Conservation (phyloP, 2,329 filamentous ascomycete genomes). For the Alternaria solani region DNA sequence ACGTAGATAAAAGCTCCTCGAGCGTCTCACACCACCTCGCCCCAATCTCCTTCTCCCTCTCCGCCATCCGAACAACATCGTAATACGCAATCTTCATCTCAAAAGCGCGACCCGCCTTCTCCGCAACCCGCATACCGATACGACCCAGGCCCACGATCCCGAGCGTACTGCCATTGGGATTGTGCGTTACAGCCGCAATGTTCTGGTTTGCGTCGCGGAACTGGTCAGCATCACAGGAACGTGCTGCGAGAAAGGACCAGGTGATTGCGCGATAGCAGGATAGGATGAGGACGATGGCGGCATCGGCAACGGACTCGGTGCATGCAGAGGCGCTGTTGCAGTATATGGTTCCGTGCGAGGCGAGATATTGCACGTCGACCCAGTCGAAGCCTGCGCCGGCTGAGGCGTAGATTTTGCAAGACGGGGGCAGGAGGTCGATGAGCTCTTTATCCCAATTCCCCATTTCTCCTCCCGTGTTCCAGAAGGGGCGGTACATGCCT, state of each 20-base stretch:
- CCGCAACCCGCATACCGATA: slow-evolving; percentile 60
- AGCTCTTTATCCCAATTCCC: slow-evolving; percentile 68
- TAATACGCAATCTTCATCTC: slow-evolving; percentile 73
- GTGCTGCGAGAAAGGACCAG: slow-evolving; percentile 68
- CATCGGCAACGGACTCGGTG: slow-evolving; percentile 76
- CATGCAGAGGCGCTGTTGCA: slow-evolving; percentile 76
- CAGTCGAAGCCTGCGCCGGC: slow-evolving; percentile 71
- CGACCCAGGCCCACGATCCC: slow-evolving; percentile 76
- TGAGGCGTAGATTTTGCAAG: slow-evolving; percentile 65
- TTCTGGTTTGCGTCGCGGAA: slow-evolving; percentile 69
- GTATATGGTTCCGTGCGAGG: slow-evolving; percentile 70
- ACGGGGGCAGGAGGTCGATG: slow-evolving; percentile 59
- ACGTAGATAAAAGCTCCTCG: slow-evolving; percentile 59
- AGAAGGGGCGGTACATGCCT: slow-evolving; percentile 66
- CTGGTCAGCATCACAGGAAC: slow-evolving; percentile 51
- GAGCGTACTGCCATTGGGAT: slow-evolving; percentile 67
- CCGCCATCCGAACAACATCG: slow-evolving; percentile 63
- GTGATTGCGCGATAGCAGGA: slow-evolving; percentile 72
- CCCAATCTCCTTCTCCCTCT: slow-evolving; percentile 58
- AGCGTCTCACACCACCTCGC: slow-evolving; percentile 63
- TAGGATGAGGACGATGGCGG: slow-evolving; percentile 73
- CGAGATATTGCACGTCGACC: slow-evolving; percentile 68
- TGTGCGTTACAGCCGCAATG: slow-evolving; percentile 68
- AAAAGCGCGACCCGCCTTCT: slow-evolving; percentile 66
- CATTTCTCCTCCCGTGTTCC: slow-evolving; percentile 72